phyloP scores from a whole-genome alignment of 495 filamentous ascomycete species.

The Hypoxylon intermedium region DNA sequence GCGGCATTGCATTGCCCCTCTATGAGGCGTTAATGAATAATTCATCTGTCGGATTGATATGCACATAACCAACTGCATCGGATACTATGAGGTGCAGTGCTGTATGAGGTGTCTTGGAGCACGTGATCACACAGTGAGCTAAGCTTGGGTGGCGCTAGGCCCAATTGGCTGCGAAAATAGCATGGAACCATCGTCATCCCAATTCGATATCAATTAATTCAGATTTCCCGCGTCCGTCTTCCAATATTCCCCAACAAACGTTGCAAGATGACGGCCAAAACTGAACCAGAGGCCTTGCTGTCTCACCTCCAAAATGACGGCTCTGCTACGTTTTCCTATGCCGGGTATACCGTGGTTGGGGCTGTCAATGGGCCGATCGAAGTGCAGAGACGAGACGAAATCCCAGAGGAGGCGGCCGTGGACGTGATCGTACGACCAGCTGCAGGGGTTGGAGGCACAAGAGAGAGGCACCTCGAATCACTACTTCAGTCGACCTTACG shows the following conservation, averaged over 20 bases:
- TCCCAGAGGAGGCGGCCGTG: slow-evolving; percentile 86
- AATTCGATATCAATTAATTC: slow-evolving; percentile 1
- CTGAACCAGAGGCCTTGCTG: slow-evolving; percentile 56
- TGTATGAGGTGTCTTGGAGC: no score
- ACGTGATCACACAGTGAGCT: no score
- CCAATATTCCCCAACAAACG: background rate
- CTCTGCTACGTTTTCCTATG: slow-evolving; percentile 80
- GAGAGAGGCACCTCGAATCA: slow-evolving; percentile 76
- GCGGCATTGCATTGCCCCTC: slow-evolving; percentile 10
- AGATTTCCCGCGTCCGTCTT: slow-evolving; percentile 1
- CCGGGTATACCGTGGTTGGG: slow-evolving; percentile 81
- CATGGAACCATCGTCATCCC: slow-evolving; percentile 26
- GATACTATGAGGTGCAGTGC: no score
- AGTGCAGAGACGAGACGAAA: slow-evolving; percentile 82
- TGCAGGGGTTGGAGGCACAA: slow-evolving; percentile 76
- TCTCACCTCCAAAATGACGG: slow-evolving; percentile 78
- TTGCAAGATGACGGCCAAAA: slow-evolving; percentile 50
- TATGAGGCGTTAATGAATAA: slow-evolving; percentile 20
- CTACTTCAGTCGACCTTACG: slow-evolving; percentile 70
- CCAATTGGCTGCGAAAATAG: slow-evolving; percentile 29
- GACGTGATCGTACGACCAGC: slow-evolving; percentile 90
- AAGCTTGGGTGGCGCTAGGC: background rate
- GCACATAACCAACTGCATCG: no score
- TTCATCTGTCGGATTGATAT: slow-evolving; percentile 13
- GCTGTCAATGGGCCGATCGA: slow-evolving; percentile 94